These are phyloP conservation scores for Penicillium argentinense DNA, from an alignment of 495 filamentous ascomycete genomes.

Conservation along the genomic window DNA sequence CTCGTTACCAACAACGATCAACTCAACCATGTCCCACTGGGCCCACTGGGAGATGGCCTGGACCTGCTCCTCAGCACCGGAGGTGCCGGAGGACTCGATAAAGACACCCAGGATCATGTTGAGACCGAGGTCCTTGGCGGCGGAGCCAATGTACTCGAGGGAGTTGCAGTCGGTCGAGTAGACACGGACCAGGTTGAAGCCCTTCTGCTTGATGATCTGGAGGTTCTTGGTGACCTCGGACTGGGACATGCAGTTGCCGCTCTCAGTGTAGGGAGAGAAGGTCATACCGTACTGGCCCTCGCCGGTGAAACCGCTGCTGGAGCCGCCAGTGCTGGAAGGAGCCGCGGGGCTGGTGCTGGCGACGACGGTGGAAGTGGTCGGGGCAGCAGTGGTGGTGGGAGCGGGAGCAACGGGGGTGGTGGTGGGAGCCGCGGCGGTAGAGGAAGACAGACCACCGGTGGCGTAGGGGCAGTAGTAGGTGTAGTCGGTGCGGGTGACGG, in stretches of 20 bases:
- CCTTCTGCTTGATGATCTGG: slow-evolving; percentile 63
- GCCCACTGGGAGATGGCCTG: slow-evolving; percentile 68
- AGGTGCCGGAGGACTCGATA: slow-evolving; percentile 64
- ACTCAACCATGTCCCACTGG: slow-evolving; percentile 70
- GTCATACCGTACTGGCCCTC: slow-evolving; percentile 80
- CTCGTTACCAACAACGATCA: slow-evolving; percentile 91
- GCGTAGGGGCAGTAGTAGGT: slow-evolving; percentile 73
- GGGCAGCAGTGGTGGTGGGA: slow-evolving; percentile 14
- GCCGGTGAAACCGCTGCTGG: slow-evolving; percentile 26
- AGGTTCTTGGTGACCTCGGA: slow-evolving; percentile 64
- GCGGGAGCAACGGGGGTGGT: slow-evolving; percentile 23
- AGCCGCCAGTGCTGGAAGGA: slow-evolving; percentile 14
- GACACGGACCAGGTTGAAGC: slow-evolving; percentile 80
- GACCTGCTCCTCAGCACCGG: slow-evolving; percentile 65
- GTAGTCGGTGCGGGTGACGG: slow-evolving; percentile 65
- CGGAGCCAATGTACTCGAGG: slow-evolving; percentile 70
- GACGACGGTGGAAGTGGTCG: slow-evolving; percentile 19
- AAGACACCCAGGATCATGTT: slow-evolving; percentile 85
- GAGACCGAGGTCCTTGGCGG: slow-evolving; percentile 60
- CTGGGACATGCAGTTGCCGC: slow-evolving; percentile 66
- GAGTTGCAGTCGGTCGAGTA: slow-evolving; percentile 90
- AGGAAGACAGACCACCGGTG: slow-evolving; percentile 31
- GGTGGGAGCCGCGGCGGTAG: slow-evolving; percentile 21
- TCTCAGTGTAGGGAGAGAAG: slow-evolving; percentile 77
- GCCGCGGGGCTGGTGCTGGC: slow-evolving; percentile 14